phyloP scores from a whole-genome alignment of 2,329 filamentous ascomycete genomes.

The Diatrype stigma region DNA sequence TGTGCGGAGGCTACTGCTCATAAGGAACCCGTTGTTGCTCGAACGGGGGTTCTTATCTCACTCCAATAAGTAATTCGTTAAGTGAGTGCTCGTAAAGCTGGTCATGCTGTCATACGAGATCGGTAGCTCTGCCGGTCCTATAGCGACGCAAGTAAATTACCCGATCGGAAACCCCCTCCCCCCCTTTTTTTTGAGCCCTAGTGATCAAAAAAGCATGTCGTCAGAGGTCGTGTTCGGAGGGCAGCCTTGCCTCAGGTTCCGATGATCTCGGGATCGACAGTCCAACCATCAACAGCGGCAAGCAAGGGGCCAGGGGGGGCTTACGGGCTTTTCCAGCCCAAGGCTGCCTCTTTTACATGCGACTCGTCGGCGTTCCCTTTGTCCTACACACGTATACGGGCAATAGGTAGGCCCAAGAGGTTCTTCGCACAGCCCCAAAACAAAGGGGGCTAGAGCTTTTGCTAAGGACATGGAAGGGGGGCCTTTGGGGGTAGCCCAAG shows the following conservation, averaged over 20 bases:
- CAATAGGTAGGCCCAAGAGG: not conserved
- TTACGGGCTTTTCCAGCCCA: too few relatives aligned
- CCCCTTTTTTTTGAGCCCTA: not conserved
- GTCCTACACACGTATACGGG: too few relatives aligned
- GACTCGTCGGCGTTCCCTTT: too few relatives aligned
- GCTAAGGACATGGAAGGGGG: not conserved
- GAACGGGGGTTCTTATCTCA: too few relatives aligned
- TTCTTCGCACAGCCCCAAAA: not conserved
- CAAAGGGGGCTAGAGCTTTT: not conserved
- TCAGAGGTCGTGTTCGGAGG: not conserved
- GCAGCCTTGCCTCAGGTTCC: not conserved
- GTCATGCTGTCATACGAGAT: not conserved
- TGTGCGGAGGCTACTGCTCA: too few relatives aligned
- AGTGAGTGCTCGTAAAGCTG: not conserved
- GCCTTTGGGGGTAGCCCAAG: not conserved
- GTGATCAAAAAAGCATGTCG: not conserved
- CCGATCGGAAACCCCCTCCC: not conserved
- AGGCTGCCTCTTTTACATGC: too few relatives aligned
- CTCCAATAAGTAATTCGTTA: not conserved
- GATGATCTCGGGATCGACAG: not conserved
- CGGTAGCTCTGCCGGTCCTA: not conserved
- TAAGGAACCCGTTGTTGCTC: too few relatives aligned
- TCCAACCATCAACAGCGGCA: not conserved
- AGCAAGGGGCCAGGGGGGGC: too few relatives aligned
- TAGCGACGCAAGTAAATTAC: not conserved